These are phyloP conservation scores for Rhizopus arrhizus DNA, from an alignment of 371 early-diverging fungal genomes.

Conservation along the genomic window DNA sequence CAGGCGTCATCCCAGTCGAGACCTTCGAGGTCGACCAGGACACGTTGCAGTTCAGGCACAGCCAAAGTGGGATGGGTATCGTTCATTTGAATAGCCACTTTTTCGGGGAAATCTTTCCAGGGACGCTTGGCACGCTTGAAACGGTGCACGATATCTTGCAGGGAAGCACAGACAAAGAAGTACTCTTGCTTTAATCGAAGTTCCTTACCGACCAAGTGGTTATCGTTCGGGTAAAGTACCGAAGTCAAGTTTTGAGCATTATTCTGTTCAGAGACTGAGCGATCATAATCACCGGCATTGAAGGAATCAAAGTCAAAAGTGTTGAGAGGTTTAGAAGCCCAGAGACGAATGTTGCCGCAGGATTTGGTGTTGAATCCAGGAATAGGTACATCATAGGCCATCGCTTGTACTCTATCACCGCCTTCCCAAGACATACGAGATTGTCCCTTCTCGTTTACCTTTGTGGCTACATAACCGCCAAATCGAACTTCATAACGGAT, in stretches of 20 bases:
- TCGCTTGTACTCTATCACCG: constrained; percentile 79
- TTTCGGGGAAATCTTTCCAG: constrained; percentile 85
- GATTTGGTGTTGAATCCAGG: constrained; percentile 87
- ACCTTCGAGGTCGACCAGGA: constrained; percentile 86
- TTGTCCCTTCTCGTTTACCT: constrained; percentile 62
- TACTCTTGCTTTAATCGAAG: constrained; percentile 94
- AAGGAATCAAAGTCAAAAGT: constrained; percentile 82
- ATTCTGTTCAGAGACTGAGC: constrained; percentile 84
- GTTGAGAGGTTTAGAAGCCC: constrained; percentile 83
- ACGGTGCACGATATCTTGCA: constrained; percentile 84
- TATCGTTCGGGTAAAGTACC: constrained; percentile 93
- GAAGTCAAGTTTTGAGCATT: constrained; percentile 89
- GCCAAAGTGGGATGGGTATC: constrained; percentile 84
- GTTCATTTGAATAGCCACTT: constrained; percentile 93
- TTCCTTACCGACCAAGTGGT: constrained; percentile 90
- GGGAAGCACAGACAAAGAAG: constrained; percentile 88
- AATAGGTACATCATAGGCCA: constrained; percentile 94
- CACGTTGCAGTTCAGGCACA: constrained; percentile 87
- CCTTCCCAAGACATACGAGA: constrained; percentile 82
- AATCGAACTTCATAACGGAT: constrained; percentile 83
- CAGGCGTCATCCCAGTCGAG: constrained; percentile 92
- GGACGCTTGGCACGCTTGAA: constrained; percentile 83
- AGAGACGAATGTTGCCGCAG: constrained; percentile 92
- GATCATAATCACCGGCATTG: constrained; percentile 90
- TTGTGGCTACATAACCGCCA: constrained; percentile 77